A percentile compares a stretch with the other conserved stretches of the same genome.
Conservation (phyloP, 768 basidiomycete genomes). For the Trichaptum fuscoviolaceum region DNA sequence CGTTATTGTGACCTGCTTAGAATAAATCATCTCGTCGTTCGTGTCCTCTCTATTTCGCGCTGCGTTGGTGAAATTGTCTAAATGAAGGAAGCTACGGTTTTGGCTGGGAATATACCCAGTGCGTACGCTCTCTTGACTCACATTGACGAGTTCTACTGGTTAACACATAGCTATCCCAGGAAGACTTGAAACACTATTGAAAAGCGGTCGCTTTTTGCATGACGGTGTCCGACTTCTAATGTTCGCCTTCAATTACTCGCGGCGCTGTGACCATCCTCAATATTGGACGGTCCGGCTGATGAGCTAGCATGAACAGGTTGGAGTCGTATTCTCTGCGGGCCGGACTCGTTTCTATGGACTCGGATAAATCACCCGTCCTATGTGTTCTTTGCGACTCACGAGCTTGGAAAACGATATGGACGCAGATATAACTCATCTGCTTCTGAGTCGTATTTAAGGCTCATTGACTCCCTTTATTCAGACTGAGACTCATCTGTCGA, state of each 20-base stretch:
- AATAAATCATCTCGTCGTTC: too few relatives aligned
- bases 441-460: not conserved
- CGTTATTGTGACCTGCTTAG: too few relatives aligned
- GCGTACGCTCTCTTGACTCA: too few relatives aligned
- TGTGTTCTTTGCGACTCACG: not conserved
- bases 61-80: too few relatives aligned
- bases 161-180: too few relatives aligned
- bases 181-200: too few relatives aligned
- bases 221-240: not conserved
- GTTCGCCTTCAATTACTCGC: not conserved
- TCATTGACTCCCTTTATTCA: not conserved
- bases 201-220: too few relatives aligned
- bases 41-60: too few relatives aligned
- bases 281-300: not conserved
- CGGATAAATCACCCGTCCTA: not conserved
- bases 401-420: not conserved
- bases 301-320: not conserved
- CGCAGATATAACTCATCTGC: not conserved
- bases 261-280: not conserved
- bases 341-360: not conserved
- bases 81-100: too few relatives aligned
- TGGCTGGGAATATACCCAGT: too few relatives aligned
- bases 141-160: too few relatives aligned
- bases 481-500: not conserved
- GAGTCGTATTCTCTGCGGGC: not conserved